phyloP scores from a whole-genome alignment of 75 land plant genomes.

The Chamaecyparis obtusa region DNA sequence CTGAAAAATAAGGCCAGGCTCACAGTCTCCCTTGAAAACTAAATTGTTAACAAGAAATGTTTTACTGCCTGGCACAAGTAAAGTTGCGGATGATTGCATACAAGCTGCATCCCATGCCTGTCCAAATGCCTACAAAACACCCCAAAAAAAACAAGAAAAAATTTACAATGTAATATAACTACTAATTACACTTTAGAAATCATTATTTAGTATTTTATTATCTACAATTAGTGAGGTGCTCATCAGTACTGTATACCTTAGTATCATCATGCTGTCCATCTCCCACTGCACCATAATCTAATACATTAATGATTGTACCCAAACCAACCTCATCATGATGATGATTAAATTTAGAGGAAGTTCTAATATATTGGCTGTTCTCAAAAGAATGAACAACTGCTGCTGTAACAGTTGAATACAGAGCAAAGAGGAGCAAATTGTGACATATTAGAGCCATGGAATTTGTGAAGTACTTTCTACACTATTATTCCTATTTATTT shows the following conservation, averaged over 20 bases:
- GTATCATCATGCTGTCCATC: neutral
- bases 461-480: no score
- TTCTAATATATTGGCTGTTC: no score
- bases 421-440: no score
- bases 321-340: neutral
- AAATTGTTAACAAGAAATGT: neutral
- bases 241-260: neutral
- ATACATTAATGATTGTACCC: neutral
- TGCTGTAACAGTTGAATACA: no score
- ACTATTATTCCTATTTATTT: no score
- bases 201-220: neutral
- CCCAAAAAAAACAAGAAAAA: neutral
- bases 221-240: no score
- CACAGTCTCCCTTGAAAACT: neutral
- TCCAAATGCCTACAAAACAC: neutral
- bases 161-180: no score
- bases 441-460: no score
- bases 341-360: no score
- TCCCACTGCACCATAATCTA: neutral
- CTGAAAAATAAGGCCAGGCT: neutral
- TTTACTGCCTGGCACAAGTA: neutral
- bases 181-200: neutral
- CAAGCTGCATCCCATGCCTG: neutral
- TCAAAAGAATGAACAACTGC: no score
- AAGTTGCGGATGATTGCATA: neutral